These are phyloP conservation scores for Phytophthora cajani DNA, from an alignment of 352 stramenopile species.

Conservation along the genomic window DNA sequence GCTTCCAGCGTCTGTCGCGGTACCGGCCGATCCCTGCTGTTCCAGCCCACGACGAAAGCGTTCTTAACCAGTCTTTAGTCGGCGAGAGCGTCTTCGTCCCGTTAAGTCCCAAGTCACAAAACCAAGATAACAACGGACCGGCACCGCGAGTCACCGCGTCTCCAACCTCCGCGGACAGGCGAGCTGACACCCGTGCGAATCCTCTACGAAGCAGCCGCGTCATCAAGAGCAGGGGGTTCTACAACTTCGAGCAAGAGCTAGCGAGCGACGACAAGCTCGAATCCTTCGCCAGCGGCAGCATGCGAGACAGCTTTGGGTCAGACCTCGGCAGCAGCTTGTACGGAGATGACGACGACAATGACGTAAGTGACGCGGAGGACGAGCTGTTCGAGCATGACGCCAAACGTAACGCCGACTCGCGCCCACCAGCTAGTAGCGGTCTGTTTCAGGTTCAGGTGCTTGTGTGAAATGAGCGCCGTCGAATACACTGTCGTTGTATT, in stretches of 20 bases:
- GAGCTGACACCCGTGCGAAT: conserved; percentile 19
- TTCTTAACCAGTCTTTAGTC: conserved; percentile 65
- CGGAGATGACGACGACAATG: conserved; percentile 33
- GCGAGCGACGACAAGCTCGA: conserved; percentile 26
- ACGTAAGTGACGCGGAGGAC: conserved; percentile 22
- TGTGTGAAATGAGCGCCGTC: conserved; percentile 31
- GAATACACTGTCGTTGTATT: conserved; percentile 17
- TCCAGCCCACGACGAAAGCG: conserved; percentile 31
- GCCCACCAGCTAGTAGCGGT: conserved; percentile 33
- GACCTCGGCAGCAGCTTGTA: conserved; percentile 37
- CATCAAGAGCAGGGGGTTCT: conserved; percentile 83
- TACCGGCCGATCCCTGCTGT: conserved; percentile 34
- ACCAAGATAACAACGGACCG: conserved; percentile 20
- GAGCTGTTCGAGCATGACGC: conserved; percentile 5
- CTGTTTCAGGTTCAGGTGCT: conserved; percentile 78
- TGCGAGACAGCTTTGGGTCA: conserved; percentile 17
- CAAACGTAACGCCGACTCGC: conserved; percentile 11
- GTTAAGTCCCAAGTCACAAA: conserved; percentile 42
- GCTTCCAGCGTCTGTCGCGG: conserved; percentile 48
- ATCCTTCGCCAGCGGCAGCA: conserved; percentile 23
- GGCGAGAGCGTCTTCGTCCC: conserved; percentile 80
- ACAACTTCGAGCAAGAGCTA: conserved; percentile 56
- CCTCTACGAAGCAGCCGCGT: conserved; percentile 64
- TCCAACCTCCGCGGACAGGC: conserved; percentile 28
- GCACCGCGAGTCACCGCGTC: conserved; percentile 49